These are phyloP conservation scores for Chionographis japonica DNA, from an alignment of 106 monocot species.

Conservation along the genomic window DNA sequence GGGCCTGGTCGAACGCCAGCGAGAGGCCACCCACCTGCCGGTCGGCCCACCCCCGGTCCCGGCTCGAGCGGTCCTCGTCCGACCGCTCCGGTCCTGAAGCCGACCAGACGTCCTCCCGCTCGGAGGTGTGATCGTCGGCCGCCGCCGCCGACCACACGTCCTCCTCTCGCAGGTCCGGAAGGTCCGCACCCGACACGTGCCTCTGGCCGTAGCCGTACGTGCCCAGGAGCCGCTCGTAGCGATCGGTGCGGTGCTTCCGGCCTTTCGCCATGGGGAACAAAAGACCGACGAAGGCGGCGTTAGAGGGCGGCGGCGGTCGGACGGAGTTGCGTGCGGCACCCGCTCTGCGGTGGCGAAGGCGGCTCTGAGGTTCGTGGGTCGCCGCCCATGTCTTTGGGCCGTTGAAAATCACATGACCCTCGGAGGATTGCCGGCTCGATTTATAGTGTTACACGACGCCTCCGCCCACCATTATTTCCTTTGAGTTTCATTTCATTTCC, in stretches of 20 bases:
- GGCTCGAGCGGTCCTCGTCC: neutral
- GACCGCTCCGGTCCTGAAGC: neutral
- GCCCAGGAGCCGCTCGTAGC: conserved; percentile 30
- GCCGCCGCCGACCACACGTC: conserved; percentile 11
- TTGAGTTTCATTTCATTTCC: conserved; percentile 6
- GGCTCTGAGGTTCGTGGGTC: neutral
- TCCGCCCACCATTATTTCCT: neutral
- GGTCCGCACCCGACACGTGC: conserved; percentile 11
- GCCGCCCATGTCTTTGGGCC: neutral
- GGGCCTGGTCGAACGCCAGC: conserved; percentile 23
- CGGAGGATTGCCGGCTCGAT: neutral
- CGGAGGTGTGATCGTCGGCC: neutral
- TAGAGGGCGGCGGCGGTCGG: neutral
- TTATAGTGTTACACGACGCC: neutral
- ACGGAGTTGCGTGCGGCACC: neutral
- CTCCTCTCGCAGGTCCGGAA: conserved; percentile 44
- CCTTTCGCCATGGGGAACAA: conserved; percentile 32
- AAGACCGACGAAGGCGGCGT: neutral
- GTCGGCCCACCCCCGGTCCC: neutral
- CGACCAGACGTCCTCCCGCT: neutral
- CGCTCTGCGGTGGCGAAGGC: neutral
- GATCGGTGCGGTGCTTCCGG: conserved; percentile 12
- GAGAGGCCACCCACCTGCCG: conserved; percentile 31
- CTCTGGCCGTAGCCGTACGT: conserved; percentile 1
- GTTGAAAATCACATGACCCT: neutral